Conservation (phyloP, 106 monocot genomes). For the Dendrobium officinale region DNA sequence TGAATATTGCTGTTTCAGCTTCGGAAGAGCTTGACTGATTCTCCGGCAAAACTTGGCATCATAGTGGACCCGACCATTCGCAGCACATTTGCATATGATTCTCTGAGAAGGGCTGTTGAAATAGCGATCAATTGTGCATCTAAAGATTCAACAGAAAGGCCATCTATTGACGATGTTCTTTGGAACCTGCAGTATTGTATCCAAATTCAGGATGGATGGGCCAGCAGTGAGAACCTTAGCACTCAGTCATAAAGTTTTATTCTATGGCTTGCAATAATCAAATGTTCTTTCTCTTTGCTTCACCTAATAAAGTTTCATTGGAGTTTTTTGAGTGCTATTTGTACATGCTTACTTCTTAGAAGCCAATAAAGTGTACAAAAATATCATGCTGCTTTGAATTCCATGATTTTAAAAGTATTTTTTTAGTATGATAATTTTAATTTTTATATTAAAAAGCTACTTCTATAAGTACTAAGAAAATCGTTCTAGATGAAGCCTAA, state of each 20-base stretch:
- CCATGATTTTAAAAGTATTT: too few species aligned
- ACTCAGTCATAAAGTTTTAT: conserved; percentile 11
- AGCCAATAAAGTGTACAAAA: not conserved
- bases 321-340: not conserved
- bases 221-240: conserved; percentile 61
- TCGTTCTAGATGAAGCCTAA: too few species aligned
- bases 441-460: too few species aligned
- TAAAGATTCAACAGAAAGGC: conserved; percentile 38
- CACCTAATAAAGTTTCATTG: not conserved
- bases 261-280: too few species aligned
- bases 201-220: conserved; percentile 83
- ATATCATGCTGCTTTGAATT: too few species aligned
- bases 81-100: conserved; percentile 63
- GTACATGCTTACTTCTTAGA: not conserved
- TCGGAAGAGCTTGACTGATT: conserved; percentile 38
- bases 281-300: not conserved
- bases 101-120: conserved; percentile 47
- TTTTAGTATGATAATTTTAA: too few species aligned
- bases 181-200: conserved; percentile 93
- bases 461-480: too few species aligned
- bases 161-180: conserved; percentile 82
- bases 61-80: conserved; percentile 51
- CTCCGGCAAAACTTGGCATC: conserved; percentile 11
- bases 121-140: conserved; percentile 57
- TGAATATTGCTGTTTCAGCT: conserved; percentile 30